Conservation (phyloP, 1,284 basidiomycete genomes). For the Grifola frondosa region DNA sequence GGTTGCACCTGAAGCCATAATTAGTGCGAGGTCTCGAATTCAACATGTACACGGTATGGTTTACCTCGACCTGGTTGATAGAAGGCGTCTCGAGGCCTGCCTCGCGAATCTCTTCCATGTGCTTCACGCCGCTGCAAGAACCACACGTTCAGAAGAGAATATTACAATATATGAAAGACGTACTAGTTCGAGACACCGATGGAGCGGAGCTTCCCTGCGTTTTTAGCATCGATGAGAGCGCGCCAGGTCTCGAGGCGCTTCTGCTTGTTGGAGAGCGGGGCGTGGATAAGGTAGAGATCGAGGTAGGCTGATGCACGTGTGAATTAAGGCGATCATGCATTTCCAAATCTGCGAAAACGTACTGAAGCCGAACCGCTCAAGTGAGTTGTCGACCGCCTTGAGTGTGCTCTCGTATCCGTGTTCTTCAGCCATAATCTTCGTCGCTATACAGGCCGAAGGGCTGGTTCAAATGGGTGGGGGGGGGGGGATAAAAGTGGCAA, state of each 20-base stretch:
- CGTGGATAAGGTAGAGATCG: slow-evolving; percentile 63
- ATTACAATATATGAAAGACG: slow-evolving; percentile 12
- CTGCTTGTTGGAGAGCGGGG: slow-evolving; percentile 43
- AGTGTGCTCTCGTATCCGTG: slow-evolving; percentile 21
- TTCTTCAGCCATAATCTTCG: slow-evolving; percentile 20
- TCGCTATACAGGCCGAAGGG: slow-evolving; percentile 3
- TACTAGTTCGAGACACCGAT: slow-evolving; percentile 70
- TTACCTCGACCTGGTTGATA: slow-evolving; percentile 82
- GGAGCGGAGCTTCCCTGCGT: slow-evolving; percentile 50
- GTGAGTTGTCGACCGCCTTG: slow-evolving; percentile 18
- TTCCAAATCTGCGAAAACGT: background rate
- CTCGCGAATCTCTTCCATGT: slow-evolving; percentile 71
- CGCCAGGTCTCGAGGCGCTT: slow-evolving; percentile 46
- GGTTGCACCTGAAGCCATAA: slow-evolving; percentile 86
- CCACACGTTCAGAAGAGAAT: slow-evolving; percentile 34
- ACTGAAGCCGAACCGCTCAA: slow-evolving; percentile 23
- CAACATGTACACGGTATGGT: too few relatives aligned
- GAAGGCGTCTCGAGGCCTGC: slow-evolving; percentile 64
- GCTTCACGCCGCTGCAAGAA: slow-evolving; percentile 55
- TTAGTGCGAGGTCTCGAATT: too few relatives aligned
- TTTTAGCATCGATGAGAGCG: slow-evolving; percentile 43
- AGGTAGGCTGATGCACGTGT: slow-evolving; percentile 41
- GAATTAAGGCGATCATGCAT: background rate
- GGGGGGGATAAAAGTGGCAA: background rate
- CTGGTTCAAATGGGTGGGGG: background rate